These are phyloP conservation scores for Exophiala phaeomuriformis DNA, from an alignment of 2,329 filamentous ascomycete species.

Conservation along the genomic window DNA sequence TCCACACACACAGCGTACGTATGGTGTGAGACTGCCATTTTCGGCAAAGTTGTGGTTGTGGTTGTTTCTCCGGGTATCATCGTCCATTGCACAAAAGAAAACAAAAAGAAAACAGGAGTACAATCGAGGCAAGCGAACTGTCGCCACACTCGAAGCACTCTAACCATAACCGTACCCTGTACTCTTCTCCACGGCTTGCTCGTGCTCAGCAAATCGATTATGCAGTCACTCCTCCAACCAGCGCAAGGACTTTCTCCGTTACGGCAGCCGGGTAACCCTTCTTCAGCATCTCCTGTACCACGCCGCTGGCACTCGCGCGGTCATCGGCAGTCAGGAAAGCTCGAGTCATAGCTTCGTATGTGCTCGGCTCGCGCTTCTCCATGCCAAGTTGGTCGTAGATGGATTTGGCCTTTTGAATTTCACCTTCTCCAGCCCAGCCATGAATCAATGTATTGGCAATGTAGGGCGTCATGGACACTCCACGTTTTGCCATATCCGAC, in stretches of 20 bases:
- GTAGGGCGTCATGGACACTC: slow-evolving; percentile 86
- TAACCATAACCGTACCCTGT: neutral
- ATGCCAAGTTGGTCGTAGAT: slow-evolving; percentile 74
- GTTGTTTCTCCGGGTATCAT: slow-evolving; percentile 20
- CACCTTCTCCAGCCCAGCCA: slow-evolving; percentile 80
- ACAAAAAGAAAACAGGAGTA: slow-evolving; percentile 9
- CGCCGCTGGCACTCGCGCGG: slow-evolving; percentile 63
- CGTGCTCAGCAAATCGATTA: neutral
- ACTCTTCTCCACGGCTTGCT: neutral
- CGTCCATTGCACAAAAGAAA: slow-evolving; percentile 16
- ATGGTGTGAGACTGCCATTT: neutral
- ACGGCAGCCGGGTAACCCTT: slow-evolving; percentile 88
- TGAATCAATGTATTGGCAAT: slow-evolving; percentile 98
- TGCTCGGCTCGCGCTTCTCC: slow-evolving; percentile 84
- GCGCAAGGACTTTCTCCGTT: slow-evolving; percentile 84
- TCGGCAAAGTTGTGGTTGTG: slow-evolving; percentile 1
- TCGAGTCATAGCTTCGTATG: slow-evolving; percentile 96
- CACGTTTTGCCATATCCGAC: slow-evolving; percentile 62
- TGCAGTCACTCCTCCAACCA: slow-evolving; percentile 51
- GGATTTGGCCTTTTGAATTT: slow-evolving; percentile 67
- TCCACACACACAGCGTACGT: neutral
- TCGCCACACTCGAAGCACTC: slow-evolving; percentile 18
- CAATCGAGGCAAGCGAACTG: slow-evolving; percentile 18
- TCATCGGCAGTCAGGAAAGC: slow-evolving; percentile 82
- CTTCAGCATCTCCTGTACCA: slow-evolving; percentile 84